Conservation (phyloP, 352 stramenopile species). For the Aphanomyces astaci region DNA sequence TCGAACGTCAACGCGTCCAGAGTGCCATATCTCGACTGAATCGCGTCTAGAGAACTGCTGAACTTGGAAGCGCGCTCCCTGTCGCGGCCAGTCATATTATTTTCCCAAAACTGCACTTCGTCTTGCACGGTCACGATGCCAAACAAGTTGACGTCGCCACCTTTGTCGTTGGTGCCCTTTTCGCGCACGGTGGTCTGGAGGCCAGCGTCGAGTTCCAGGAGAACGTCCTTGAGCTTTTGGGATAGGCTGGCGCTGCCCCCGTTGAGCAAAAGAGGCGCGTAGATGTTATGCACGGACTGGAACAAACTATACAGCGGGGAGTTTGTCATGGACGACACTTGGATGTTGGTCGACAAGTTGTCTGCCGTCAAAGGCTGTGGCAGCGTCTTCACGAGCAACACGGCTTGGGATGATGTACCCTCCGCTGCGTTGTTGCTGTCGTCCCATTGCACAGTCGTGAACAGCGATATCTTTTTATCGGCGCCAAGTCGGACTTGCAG, state of each 20-base stretch:
- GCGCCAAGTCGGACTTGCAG: slow-evolving; percentile 42
- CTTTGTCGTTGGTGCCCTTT: slow-evolving; percentile 24
- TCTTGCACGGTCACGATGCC: slow-evolving; percentile 77
- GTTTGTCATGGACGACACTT: slow-evolving; percentile 57
- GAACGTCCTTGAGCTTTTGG: slow-evolving; percentile 70
- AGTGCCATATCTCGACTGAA: slow-evolving; percentile 66
- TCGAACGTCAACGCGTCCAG: slow-evolving; percentile 54
- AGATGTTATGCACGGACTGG: slow-evolving; percentile 72
- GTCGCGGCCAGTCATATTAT: slow-evolving; percentile 30
- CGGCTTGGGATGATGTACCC: slow-evolving; percentile 24
- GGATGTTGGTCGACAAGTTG: slow-evolving; percentile 65
- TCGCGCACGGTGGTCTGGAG: slow-evolving; percentile 43
- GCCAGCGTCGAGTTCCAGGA: slow-evolving; percentile 63
- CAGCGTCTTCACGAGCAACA: slow-evolving; percentile 58
- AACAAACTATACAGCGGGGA: slow-evolving; percentile 75
- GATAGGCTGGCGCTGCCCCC: slow-evolving; percentile 41
- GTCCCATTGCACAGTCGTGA: slow-evolving; percentile 10
- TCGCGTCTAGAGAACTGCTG: slow-evolving; percentile 63
- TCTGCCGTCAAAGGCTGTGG: slow-evolving; percentile 42
- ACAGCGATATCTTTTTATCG: neutral
- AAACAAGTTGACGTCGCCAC: slow-evolving; percentile 41
- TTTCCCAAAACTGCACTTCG: slow-evolving; percentile 85
- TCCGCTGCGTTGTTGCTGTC: slow-evolving; percentile 22
- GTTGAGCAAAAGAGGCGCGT: slow-evolving; percentile 60
- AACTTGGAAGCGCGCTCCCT: slow-evolving; percentile 70